Percentiles rank a stretch among this genome's conserved stretches.
Evolutionary conservation across 2,329 filamentous ascomycete species (phyloP).

Genomic region (Cladosporium sp.): DNA sequence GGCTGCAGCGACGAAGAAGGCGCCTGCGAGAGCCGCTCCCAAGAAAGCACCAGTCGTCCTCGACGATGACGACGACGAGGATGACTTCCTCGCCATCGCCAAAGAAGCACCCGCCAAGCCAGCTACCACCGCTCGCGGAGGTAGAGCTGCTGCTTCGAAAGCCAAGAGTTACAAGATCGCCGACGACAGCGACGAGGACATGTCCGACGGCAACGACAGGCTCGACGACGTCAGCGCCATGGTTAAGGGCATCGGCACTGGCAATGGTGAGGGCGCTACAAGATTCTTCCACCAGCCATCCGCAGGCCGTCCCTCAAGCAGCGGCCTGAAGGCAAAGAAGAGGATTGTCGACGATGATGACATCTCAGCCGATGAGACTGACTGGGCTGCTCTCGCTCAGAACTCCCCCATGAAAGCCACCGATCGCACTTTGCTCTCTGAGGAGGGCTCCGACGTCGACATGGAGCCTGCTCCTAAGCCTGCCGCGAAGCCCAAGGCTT

Average conservation of each 20-base stretch:
- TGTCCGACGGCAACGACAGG: conserved; percentile 60
- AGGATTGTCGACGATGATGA: conserved; percentile 23
- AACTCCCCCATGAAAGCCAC: conserved; percentile 50
- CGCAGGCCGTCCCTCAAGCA: conserved; percentile 67
- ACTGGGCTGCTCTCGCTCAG: conserved; percentile 58
- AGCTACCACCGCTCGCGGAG: conserved; percentile 34
- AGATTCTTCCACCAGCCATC: conserved; percentile 54
- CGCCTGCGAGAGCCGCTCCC: conserved; percentile 19
- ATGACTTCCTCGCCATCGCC: conserved; percentile 46
- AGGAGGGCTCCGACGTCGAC: conserved; percentile 29
- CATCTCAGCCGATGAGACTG: conserved; percentile 44
- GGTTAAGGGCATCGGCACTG: conserved; percentile 79
- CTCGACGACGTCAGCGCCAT: conserved; percentile 83
- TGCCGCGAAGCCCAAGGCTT: conserved; percentile 25
- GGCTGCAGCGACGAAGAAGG: conserved; percentile 32
- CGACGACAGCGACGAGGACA: conserved; percentile 32
- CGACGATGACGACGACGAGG: conserved; percentile 42
- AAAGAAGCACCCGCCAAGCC: conserved; percentile 40
- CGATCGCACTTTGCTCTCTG: conserved; percentile 35
- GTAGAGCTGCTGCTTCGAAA: conserved; percentile 42
- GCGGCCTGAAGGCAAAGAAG: conserved; percentile 48
- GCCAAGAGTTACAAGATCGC: conserved; percentile 41
- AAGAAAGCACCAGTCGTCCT: conserved; percentile 46
- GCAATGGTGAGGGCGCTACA: conserved; percentile 49
- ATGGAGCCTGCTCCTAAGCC: conserved; percentile 34